Base-by-base conservation (phyloP, 2,329 filamentous ascomycete species). In the Fusarium xylarioides region DNA sequence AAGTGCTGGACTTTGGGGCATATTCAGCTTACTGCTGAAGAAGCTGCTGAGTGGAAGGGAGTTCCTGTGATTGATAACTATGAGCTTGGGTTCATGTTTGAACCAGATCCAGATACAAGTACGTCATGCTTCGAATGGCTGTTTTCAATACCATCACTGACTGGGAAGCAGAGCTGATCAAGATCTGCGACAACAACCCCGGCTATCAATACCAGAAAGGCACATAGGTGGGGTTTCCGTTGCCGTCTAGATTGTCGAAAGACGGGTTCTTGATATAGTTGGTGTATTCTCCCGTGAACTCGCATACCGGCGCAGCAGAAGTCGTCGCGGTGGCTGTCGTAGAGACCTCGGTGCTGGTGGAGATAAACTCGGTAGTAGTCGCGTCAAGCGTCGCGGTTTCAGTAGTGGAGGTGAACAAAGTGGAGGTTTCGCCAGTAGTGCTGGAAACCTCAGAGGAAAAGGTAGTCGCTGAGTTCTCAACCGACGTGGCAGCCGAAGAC, bases 361-460 rank as follows among this genome's bases (percentile, higher is more conserved):
- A 38, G 2, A 6, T 19, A 12, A 28, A 21, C 4, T 40, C 35
- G 11, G 44, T 37, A 0, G 44, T 64, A 0, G 55, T 52, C 3
- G 21, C 23, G 10, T 26, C 43, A n/a, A 26, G 30, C 7, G 35
- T 59, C 23, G 28, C 21, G 4, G 28, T 11, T 7, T 30, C 26
- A 8, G 42, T 57, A 1, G 47, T 21, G 0, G 32, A 53, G 10
- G 32, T 57, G 16, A 28, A 16, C n/a, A 40, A 7, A 6, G 28
- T 35, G 1, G 60, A 58, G 1, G 23, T 19, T 2, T 30, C 32
- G 1, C 14, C 18, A 11, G 53, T 14, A 7, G 28, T 40, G 1
- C 28, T 42, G 0, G 5, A 58, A 2, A 3, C 11, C 11, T 49
- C 43, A 6, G 16, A 83, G 71, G 78, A 2, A 78, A 82, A 66